These are phyloP conservation scores for Aspergillus heteromorphus DNA, from an alignment of 495 filamentous ascomycete genomes.

Conservation along the genomic window DNA sequence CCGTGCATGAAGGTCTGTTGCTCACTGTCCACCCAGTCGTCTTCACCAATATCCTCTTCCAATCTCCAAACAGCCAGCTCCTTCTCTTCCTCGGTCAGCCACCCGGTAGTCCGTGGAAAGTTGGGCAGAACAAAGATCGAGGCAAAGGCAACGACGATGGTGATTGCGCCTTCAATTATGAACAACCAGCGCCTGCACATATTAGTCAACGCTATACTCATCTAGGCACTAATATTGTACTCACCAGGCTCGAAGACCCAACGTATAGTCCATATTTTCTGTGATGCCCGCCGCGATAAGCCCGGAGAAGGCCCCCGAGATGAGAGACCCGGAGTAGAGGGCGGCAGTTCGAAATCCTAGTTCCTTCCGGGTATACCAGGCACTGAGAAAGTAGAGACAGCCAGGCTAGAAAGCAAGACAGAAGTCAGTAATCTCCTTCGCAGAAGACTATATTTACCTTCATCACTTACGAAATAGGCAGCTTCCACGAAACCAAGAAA, in stretches of 20 bases:
- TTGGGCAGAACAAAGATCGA: conserved; percentile 66
- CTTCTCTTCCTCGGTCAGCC: conserved; percentile 66
- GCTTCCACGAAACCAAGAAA: conserved; percentile 63
- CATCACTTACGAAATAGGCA: conserved; percentile 39
- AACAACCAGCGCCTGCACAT: conserved; percentile 33
- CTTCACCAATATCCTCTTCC: conserved; percentile 73
- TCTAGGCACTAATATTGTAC: neutral
- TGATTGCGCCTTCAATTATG: conserved; percentile 67
- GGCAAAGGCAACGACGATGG: conserved; percentile 46
- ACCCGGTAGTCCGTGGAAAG: conserved; percentile 70
- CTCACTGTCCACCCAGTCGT: conserved; percentile 62
- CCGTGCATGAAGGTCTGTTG: conserved; percentile 64
- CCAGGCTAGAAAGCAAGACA: conserved; percentile 25
- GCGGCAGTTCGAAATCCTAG: conserved; percentile 44
- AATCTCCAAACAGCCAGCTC: conserved; percentile 64
- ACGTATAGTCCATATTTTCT: conserved; percentile 33
- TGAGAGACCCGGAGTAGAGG: conserved; percentile 45
- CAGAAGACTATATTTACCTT: no score
- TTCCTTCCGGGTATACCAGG: conserved; percentile 50
- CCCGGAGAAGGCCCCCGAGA: conserved; percentile 63
- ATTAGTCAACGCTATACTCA: neutral
- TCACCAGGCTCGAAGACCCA: conserved; percentile 48
- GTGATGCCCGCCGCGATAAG: conserved; percentile 51
- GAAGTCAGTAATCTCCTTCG: conserved; percentile 4
- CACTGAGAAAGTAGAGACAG: conserved; percentile 44